Conservation (phyloP, 139 green algal species). For the Coccomyxa sp. region DNA sequence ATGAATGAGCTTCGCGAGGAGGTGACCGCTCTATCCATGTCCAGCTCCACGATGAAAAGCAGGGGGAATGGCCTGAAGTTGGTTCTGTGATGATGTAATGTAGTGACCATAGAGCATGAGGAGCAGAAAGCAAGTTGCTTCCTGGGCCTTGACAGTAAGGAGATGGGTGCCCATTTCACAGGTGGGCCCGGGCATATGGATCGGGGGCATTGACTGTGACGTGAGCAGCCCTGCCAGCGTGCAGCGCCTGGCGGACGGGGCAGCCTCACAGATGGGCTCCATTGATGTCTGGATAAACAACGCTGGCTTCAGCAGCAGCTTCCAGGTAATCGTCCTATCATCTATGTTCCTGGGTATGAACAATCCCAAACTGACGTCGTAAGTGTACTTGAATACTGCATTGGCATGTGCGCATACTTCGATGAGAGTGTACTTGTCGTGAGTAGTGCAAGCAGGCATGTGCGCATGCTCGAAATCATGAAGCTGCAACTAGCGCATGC, state of each 20-base stretch:
- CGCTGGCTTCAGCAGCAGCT: constrained; percentile 62
- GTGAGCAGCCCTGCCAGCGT: constrained; percentile 51
- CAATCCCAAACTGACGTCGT: too few relatives aligned
- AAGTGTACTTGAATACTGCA: too few relatives aligned
- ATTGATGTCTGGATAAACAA: constrained; percentile 88
- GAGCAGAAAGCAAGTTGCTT: not conserved
- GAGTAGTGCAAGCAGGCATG: too few relatives aligned
- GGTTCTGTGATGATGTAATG: too few relatives aligned
- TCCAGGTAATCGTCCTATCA: constrained; percentile 33
- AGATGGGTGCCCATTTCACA: not conserved
- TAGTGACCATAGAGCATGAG: too few relatives aligned
- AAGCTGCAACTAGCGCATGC: too few relatives aligned
- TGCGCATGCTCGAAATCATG: too few relatives aligned
- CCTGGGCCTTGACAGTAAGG: not conserved
- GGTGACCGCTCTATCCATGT: not conserved
- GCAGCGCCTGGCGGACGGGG: constrained; percentile 27
- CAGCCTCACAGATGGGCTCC: constrained; percentile 30
- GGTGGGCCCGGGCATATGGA: not conserved
- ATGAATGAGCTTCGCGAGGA: constrained; percentile 34
- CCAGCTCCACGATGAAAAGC: too few relatives aligned
- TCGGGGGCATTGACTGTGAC: constrained; percentile 39
- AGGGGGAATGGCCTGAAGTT: too few relatives aligned
- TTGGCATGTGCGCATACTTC: not conserved
- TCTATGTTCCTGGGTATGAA: not conserved
- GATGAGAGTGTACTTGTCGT: too few relatives aligned